phyloP scores from a whole-genome alignment of 2,329 filamentous ascomycete genomes.

The Clarireedia paspali region DNA sequence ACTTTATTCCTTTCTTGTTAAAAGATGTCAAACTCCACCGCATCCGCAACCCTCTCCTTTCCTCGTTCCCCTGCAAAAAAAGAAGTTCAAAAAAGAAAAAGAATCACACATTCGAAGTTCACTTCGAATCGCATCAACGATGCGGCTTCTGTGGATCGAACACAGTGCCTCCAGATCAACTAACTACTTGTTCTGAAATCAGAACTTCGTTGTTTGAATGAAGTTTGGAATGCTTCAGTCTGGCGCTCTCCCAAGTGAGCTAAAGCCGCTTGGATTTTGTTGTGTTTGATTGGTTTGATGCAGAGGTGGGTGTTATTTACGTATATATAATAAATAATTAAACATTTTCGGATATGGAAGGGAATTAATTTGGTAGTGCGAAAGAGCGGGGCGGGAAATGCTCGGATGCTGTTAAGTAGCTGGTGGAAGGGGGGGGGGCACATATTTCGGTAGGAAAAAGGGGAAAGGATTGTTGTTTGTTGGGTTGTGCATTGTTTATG shows the following conservation, averaged over 20 bases:
- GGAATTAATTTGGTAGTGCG: too few species aligned
- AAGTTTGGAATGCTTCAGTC: slow-evolving; percentile 1
- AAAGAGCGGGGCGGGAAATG: too few species aligned
- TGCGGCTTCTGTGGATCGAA: slow-evolving; percentile 10
- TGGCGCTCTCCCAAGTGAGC: slow-evolving; percentile 9
- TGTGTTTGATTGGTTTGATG: not conserved
- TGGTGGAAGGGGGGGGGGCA: too few species aligned
- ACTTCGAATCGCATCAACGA: not conserved
- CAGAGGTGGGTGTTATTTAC: not conserved
- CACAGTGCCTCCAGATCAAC: slow-evolving; percentile 5
- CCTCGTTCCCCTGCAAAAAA: not conserved
- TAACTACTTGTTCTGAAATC: not conserved
- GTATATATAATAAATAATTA: not conserved
- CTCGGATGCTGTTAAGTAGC: too few species aligned
- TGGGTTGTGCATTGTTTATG: too few species aligned
- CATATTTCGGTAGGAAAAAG: too few species aligned
- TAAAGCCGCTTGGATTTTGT: not conserved
- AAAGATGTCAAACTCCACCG: too few species aligned
- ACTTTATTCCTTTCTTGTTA: too few species aligned
- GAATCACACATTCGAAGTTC: not conserved
- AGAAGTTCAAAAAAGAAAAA: not conserved
- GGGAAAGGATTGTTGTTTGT: too few species aligned
- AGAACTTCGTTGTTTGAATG: not conserved
- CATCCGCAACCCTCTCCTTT: not conserved
- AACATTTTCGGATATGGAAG: too few species aligned